Evolutionary conservation across 2,329 filamentous ascomycete species (phyloP).

Genomic region (Botryotinia convoluta): DNA sequence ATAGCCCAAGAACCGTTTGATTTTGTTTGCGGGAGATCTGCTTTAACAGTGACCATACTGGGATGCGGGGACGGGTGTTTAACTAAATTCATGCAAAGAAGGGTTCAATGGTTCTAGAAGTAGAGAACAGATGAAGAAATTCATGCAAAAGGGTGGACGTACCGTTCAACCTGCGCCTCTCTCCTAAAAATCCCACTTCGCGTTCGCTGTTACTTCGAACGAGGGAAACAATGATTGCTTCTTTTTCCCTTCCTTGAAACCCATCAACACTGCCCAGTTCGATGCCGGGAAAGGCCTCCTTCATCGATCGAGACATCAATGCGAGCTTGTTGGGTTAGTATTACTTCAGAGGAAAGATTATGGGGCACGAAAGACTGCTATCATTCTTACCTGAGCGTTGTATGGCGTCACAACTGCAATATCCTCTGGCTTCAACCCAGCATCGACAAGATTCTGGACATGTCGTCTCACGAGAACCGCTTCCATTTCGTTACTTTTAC

Average conservation of each 20-base stretch:
- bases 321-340: slow-evolving; percentile 56
- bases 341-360: background rate
- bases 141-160: slow-evolving; percentile 39
- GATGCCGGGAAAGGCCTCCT: slow-evolving; percentile 76
- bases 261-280: slow-evolving; percentile 97
- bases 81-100: slow-evolving; percentile 14
- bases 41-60: background rate
- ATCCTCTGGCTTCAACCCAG: slow-evolving; percentile 77
- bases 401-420: slow-evolving; percentile 96
- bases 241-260: slow-evolving; percentile 96
- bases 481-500: slow-evolving; percentile 91
- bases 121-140: background rate
- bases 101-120: background rate
- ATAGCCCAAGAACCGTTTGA: slow-evolving; percentile 6
- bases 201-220: slow-evolving; percentile 84
- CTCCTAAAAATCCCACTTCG: slow-evolving; percentile 89
- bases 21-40: slow-evolving; percentile 10
- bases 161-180: slow-evolving; percentile 92
- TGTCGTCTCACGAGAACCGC: slow-evolving; percentile 77
- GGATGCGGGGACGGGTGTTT: background rate
- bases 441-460: slow-evolving; percentile 69
- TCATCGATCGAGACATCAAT: slow-evolving; percentile 70
- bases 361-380: background rate
- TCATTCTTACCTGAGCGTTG: slow-evolving; percentile 73
- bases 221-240: slow-evolving; percentile 89